Conservation (phyloP, 139 green algal species). For the Coccomyxa sp. region DNA sequence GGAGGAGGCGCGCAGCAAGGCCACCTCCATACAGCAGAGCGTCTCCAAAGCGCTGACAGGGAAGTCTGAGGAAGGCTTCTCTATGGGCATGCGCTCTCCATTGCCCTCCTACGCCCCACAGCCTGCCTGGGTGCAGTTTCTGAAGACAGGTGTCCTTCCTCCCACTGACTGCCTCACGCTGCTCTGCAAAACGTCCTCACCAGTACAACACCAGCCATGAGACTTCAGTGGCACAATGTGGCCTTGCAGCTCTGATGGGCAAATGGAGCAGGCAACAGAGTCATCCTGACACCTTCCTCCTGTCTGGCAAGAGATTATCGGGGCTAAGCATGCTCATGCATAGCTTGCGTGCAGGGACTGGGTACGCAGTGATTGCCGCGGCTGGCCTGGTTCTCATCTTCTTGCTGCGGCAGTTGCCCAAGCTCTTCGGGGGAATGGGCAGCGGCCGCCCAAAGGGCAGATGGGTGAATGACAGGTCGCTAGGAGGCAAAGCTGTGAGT, state of each 20-base stretch:
- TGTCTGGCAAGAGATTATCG: no score
- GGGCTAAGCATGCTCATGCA: no score
- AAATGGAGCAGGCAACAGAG: no score
- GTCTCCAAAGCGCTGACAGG: not conserved
- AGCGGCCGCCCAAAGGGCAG: slow-evolving; percentile 4
- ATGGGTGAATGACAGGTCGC: slow-evolving; percentile 38
- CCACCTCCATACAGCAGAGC: not conserved
- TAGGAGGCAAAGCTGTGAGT: slow-evolving; percentile 40
- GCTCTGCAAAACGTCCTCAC: no score
- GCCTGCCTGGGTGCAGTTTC: no score
- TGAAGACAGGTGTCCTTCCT: no score
- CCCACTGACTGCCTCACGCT: no score
- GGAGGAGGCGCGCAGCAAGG: not conserved
- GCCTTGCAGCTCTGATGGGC: no score
- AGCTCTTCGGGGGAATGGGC: not conserved
- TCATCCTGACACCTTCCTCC: no score
- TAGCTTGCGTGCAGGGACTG: not conserved
- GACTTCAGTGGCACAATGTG: no score
- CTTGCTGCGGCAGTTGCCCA: not conserved
- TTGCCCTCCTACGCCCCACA: no score
- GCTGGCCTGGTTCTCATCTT: not conserved
- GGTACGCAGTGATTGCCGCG: not conserved
- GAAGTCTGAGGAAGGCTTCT: not conserved
- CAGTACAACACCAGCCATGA: no score
- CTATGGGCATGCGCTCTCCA: not conserved